Conservation (phyloP, 148 eudicot species). For the Pouteria glomerata region DNA sequence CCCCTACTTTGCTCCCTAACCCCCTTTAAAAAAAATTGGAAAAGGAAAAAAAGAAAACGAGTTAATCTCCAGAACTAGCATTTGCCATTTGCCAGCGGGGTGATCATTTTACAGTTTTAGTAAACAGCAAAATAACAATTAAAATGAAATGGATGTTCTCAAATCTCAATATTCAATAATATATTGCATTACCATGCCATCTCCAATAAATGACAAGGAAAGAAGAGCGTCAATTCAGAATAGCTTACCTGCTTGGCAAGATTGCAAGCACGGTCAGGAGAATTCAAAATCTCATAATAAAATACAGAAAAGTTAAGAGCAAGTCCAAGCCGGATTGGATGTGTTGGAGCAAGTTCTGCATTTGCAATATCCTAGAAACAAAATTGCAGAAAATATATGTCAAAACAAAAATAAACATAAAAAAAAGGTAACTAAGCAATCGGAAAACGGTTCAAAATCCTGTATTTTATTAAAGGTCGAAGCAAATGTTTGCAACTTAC, state of each 20-base stretch:
- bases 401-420: not conserved
- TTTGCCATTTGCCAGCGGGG: not conserved
- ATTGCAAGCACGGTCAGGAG: not conserved
- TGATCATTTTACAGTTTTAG: not conserved
- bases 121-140: not conserved
- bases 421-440: not conserved
- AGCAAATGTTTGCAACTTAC: no score
- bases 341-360: constrained; percentile 10
- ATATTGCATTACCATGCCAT: not conserved
- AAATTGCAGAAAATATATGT: not conserved
- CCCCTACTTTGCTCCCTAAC: no score
- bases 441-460: not conserved
- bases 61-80: no score
- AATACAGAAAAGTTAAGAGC: constrained; percentile 1
- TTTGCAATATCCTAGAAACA: constrained; percentile 5
- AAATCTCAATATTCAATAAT: not conserved
- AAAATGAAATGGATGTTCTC: not conserved
- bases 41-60: no score
- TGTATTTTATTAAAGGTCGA: no score
- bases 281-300: constrained; percentile 8
- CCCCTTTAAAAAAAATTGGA: no score
- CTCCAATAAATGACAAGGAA: not conserved
- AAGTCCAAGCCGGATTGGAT: constrained; percentile 14
- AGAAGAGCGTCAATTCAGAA: not conserved
- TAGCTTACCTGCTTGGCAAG: not conserved